A percentile compares a stretch with the other conserved stretches of the same genome.
Evolutionary conservation across 2,329 filamentous ascomycete species (phyloP).

Genomic region (Canariomyces notabilis): DNA sequence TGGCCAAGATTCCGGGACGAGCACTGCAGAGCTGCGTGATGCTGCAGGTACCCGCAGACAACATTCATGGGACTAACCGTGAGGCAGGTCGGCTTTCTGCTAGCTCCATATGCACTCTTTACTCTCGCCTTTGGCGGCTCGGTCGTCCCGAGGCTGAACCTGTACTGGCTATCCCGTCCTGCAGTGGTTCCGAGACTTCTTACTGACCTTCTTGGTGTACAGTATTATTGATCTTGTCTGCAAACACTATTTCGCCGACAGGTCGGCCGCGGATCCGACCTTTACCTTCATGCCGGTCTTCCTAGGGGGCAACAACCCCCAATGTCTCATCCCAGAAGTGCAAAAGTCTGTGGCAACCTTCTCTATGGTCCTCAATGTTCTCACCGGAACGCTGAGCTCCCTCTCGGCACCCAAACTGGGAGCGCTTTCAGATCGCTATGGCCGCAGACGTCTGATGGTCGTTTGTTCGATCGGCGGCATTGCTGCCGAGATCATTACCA

Average conservation of each 20-base stretch:
- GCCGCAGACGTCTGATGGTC: conserved; percentile 69
- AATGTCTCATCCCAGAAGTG: conserved; percentile 76
- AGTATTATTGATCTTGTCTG: conserved; percentile 79
- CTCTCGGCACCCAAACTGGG: conserved; percentile 79
- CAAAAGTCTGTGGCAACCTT: conserved; percentile 74
- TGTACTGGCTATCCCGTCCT: conserved; percentile 38
- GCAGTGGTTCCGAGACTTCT: not conserved
- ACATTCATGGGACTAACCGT: conserved; percentile 1
- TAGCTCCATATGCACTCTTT: conserved; percentile 75
- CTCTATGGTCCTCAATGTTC: conserved; percentile 67
- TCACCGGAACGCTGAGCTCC: conserved; percentile 72
- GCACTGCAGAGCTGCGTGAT: not conserved
- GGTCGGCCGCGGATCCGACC: conserved; percentile 51
- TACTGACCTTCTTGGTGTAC: conserved; percentile 9
- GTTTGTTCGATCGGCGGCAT: conserved; percentile 71
- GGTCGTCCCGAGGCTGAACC: conserved; percentile 79
- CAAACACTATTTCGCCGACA: conserved; percentile 71
- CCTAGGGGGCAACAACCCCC: conserved; percentile 64
- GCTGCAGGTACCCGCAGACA: not conserved
- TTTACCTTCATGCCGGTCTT: conserved; percentile 60
- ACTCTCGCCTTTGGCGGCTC: conserved; percentile 82
- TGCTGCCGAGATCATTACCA: conserved; percentile 67
- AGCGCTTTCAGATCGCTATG: conserved; percentile 79
- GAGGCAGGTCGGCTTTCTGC: conserved; percentile 70
- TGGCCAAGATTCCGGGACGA: too few species aligned